Evolutionary conservation across 345 rosid species (phyloP), one percentile per base, ranked within the genome.

Genomic region (Hibiscus mutabilis): DNA sequence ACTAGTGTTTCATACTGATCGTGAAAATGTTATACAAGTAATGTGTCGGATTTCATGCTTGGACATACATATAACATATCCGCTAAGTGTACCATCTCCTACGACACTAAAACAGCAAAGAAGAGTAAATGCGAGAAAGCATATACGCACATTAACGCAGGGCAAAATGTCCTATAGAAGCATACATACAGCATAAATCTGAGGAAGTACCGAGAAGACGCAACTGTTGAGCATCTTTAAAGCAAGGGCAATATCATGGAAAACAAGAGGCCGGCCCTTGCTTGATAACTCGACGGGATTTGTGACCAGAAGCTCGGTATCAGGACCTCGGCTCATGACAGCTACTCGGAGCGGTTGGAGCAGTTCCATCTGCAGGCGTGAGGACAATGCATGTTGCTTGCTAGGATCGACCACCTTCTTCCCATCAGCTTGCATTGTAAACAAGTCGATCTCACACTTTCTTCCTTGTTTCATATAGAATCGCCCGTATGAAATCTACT

Each of bases 181-280:
- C 25, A 62, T 55, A 35, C 42, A 37, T 73, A 35, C 12, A 35
- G 58, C 47, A 53, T 11, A 66, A 24, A 75, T 47, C 51, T 2
- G 25, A 46, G 47, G 14, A 42, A 77, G 73, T 87, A 95, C 97
- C 86, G 83, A 90, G 82, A 95, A 95, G 69, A 95, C 92, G 86
- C 97, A 83, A 21, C 80, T 82, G 49, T 85, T 27, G 35, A 87
- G 92, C 85, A 58, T 86, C 86, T 85, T 90, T 70, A 92, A 93
- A 75, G 99, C 92, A 68, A 85, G 85, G 79, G 96, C 88, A 19
- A 91, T 86, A 72, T 95, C 99, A 55, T 84, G 74, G 64, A 95
- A 95, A 82, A 92, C 99, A 60, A 88, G 92, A 68, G 99, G 99
- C 25, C 99, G 83, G 14, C 99, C 99, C 66, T 90, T 95, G 75